Evolutionary conservation across 768 basidiomycete species (phyloP), one percentile per base, ranked within the genome.

Genomic region (Pisolithus sp.): DNA sequence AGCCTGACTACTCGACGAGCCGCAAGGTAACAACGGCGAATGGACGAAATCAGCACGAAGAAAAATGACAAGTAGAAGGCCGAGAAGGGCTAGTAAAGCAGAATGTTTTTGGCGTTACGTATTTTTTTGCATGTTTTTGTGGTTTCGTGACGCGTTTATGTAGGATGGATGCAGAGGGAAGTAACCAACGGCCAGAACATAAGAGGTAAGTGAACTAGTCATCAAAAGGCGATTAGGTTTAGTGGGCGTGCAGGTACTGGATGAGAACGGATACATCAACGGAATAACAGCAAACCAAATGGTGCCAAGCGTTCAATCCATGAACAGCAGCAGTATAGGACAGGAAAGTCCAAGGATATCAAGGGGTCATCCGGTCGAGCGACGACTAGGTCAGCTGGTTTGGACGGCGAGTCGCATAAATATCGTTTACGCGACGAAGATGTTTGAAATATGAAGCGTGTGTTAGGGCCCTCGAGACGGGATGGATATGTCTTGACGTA

Each of bases 401-500:
- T 31, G 59, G 54, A 46, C 50, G 50, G 50, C 52, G 58, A 58
- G 50, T 56, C 38, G 62, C 66, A 66, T 63, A 63, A 62, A 65
- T 69, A 61, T 50, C n/a, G 49, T 58, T 60, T 60, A 61, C 64
- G 65, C 59, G 56, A 57, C 47, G 59, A 61, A 60, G 60, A 62
- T 57, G 61, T 57, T 26, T 51, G 57, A 63, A 60, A 61, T 53
- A 57, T 56, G 53, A 60, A 62, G 63, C 51, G 62, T 59, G 59
- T 56, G 62, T 63, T 66, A 62, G 67, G 65, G 69, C 71, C 75
- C 21, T 71, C 70, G 61, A 68, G 78, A 81, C 80, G 73, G 79
- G 77, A 81, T 79, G 79, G 76, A 82, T 81, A 81, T 76, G 80
- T 81, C 80, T 77, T 67, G 64, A 69, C 67, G 63, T 53, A 60